Conservation (phyloP, 2,329 filamentous ascomycete genomes). For the Phaeosphaeriaceae sp. region DNA sequence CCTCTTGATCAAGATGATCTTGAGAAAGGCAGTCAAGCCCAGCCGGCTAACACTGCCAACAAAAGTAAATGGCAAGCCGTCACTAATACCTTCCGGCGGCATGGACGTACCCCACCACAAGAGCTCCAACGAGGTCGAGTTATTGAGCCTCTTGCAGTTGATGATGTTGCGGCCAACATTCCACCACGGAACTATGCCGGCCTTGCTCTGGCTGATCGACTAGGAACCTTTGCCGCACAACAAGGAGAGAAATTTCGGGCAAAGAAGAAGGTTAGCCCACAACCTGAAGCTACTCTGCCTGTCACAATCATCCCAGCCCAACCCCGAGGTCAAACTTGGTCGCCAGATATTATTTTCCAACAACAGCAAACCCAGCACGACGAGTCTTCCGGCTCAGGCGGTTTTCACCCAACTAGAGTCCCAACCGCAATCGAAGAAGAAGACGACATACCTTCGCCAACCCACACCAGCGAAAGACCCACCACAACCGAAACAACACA, state of each 20-base stretch:
- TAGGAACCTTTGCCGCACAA: constrained; percentile 58
- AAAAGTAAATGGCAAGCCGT: constrained; percentile 50
- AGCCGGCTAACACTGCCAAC: constrained; percentile 11
- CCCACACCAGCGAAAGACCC: constrained; percentile 12
- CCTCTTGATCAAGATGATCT: constrained; percentile 30
- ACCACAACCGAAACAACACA: constrained; percentile 18
- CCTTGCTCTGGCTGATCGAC: constrained; percentile 53
- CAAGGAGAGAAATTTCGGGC: constrained; percentile 54
- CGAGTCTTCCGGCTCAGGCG: constrained; percentile 17
- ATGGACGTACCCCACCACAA: constrained; percentile 63
- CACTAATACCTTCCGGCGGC: constrained; percentile 64
- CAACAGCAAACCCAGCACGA: constrained; percentile 28
- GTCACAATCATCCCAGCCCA: constrained; percentile 68
- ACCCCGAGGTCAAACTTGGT: constrained; percentile 62
- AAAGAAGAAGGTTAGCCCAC: constrained; percentile 41
- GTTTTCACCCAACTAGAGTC: constrained; percentile 23
- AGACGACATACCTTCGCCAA: constrained; percentile 16
- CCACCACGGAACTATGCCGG: constrained; percentile 53
- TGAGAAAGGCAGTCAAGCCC: constrained; percentile 36
- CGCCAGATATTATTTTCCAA: constrained; percentile 49
- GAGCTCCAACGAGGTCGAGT: constrained; percentile 65
- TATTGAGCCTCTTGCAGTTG: constrained; percentile 50
- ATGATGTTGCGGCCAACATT: constrained; percentile 42
- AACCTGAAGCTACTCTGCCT: constrained; percentile 54
- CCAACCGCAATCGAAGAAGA: constrained; percentile 27